Percentiles rank a stretch among this genome's conserved stretches.
These are phyloP conservation scores for Lolium multiflorum DNA, from an alignment of 176 grass and related monocot genomes.

Conservation along the genomic window DNA sequence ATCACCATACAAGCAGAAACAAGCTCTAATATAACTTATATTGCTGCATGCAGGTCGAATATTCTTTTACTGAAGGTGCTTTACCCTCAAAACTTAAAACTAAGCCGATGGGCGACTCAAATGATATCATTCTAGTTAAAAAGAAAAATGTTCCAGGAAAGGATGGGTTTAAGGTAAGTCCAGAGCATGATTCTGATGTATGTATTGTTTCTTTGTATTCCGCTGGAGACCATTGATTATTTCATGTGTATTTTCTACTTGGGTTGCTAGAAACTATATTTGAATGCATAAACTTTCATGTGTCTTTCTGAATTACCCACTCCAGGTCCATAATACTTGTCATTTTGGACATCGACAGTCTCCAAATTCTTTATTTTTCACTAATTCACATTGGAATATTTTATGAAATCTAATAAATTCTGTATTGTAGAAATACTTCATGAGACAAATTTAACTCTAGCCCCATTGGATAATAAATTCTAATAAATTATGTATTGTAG, in stretches of 20 bases:
- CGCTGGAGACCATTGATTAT: neutral
- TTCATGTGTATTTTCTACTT: neutral
- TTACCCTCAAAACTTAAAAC: constrained; percentile 65
- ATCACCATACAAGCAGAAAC: constrained; percentile 19
- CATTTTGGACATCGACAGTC: neutral
- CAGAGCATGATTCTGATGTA: constrained; percentile 13
- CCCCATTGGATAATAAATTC: neutral
- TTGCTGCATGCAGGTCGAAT: constrained; percentile 54
- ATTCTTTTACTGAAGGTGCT: constrained; percentile 60
- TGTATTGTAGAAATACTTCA: neutral
- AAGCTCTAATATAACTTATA: constrained; percentile 37
- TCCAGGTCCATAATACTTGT: neutral
- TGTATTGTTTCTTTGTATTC: constrained; percentile 17
- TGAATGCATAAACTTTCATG: constrained; percentile 16
- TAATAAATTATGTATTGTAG: neutral
- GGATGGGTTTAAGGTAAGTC: constrained; percentile 82
- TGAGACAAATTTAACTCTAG: neutral
- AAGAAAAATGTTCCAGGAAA: constrained; percentile 79
- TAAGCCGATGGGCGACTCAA: constrained; percentile 55
- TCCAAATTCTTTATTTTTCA: neutral
- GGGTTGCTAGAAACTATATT: constrained; percentile 9
- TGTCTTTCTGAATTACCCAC: neutral
- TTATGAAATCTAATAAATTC: neutral
- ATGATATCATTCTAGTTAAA: constrained; percentile 69
- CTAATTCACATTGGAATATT: neutral